phyloP scores from a whole-genome alignment of 2,329 filamentous ascomycete genomes.

The Sarocladiaceae sp. region DNA sequence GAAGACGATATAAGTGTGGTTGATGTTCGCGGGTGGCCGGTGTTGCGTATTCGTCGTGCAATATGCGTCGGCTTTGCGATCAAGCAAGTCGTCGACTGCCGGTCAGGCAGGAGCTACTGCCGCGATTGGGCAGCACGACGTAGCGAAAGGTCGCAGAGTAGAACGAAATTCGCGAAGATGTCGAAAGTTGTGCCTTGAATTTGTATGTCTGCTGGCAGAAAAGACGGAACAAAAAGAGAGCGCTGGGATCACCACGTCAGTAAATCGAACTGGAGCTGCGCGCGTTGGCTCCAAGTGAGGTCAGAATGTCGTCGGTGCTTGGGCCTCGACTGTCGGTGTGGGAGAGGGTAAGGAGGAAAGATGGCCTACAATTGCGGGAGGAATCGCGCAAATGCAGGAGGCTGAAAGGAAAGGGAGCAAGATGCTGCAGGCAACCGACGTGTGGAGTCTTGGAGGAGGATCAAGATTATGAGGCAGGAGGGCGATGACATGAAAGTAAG shows the following conservation, averaged over 20 bases:
- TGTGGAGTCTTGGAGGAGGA: slow-evolving; percentile 1
- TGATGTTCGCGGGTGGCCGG: not conserved
- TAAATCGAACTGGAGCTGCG: not conserved
- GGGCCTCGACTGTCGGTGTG: slow-evolving; percentile 1
- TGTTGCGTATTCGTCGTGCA: too few relatives aligned
- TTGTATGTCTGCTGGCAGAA: not conserved
- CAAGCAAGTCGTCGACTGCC: not conserved
- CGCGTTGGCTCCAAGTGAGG: not conserved
- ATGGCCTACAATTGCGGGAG: not conserved
- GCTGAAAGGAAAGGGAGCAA: not conserved
- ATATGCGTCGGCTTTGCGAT: too few relatives aligned
- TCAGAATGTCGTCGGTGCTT: not conserved
- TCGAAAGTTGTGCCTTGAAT: not conserved
- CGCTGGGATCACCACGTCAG: not conserved
- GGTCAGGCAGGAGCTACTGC: not conserved
- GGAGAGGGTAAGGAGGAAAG: not conserved
- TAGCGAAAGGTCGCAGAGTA: not conserved
- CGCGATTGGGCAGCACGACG: not conserved
- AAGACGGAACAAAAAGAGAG: not conserved
- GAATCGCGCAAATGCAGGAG: not conserved
- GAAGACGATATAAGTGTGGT: not conserved
- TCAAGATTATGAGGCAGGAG: not conserved
- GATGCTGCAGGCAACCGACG: not conserved
- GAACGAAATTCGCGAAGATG: not conserved
- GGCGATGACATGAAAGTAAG: not conserved